Evolutionary conservation across 1,139 yeast species (phyloP), one percentile per base, ranked within the genome.

Genomic region (Candida neerlandica): DNA sequence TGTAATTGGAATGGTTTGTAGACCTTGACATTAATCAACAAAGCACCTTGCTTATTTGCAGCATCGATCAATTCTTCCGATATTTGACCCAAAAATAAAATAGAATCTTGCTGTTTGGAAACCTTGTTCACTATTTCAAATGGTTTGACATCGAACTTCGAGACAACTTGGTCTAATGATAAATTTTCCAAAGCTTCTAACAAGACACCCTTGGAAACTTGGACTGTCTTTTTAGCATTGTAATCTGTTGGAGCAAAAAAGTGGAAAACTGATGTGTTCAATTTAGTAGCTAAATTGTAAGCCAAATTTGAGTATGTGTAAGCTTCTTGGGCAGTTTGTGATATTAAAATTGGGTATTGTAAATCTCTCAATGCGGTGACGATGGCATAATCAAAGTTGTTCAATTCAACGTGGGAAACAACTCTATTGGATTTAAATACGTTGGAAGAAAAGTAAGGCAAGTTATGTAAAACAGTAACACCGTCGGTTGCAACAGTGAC

Each of bases 311-410:
- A 72, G 47, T 80, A 73, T 49, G 75, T 76, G 45, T 73, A 68
- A 9, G 86, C 74, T 56, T 86, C 89, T 30, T 70, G 67, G 5
- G 78, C 65, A 40, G 75, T 71, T 58, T 81, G 84, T 10, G 96
- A 87, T 48, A 90, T 78, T 52, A 90, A 67, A 27, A 87, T 75
- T 10, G 85, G 80, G 56, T 76, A 78, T 16, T 83, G 82, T 45
- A 86, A 74, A 65, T 89, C 95, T 62, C 92, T 83, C 57, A 89
- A 73, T 10, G 89, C 80, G 14, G 92, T 75, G 32, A 89, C 80
- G 30, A 81, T 71, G 9, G 87, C 80, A 63, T 75, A 89, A 64
- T 90, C 96, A 55, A 75, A 75, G 49, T 73, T 67, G 38, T 71
- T 53, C 52, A 87, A 66, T 55, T 82, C 82, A 42, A 85, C 84